Base-by-base conservation (phyloP, 305 asterid genomes). In the Ruellia speciosa region DNA sequence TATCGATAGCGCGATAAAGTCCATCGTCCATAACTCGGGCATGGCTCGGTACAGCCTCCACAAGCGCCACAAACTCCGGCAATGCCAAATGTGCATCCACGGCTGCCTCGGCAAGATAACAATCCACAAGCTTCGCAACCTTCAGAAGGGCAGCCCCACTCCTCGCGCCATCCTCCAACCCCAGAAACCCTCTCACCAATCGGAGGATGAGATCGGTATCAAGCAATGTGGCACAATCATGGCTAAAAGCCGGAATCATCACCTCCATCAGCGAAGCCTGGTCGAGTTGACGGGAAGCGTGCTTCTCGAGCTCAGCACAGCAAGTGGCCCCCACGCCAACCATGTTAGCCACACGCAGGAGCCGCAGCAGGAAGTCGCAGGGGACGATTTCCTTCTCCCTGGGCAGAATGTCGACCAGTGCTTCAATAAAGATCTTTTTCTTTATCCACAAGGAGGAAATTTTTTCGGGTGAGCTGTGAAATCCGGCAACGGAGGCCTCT, bases 21-120 rank as follows among this genome's bases (percentile, higher is more conserved):
- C 31, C 31, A 24, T 24, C 31, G 31, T 24, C 31, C 3, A 4
- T 24, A 4, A 24, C 31, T 24, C 96, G 90, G 0, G 94, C 83
- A 56, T 85, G 82, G 47, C 75, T 14, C 14, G 96, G 96, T 31
- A 81, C 66, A 9, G 72, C 85, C 8, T 56, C 56, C 14, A 87
- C 95, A 2, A 88, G 85, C 47, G 59, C 84, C 0, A 64, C 17
- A 45, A 88, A 85, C 2, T 77, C 84, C 0, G 76, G 37, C 72
- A 78, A 19, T 0, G 54, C 61, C 70, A 88, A 56, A 15, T 74
- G 73, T 0, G 70, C 58, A 58, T 88, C 90, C 9, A 78, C 71
- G 0, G 96, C 94, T 0, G 78, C 77, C 72, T 88, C 96, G 33
- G 95, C 96, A 8, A 88, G 84, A 66, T 81, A 88, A 39, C 66